Evolutionary conservation across 2,329 filamentous ascomycete genomes (phyloP), one percentile per base, ranked within the genome.

Genomic region (Diaporthe destruens): DNA sequence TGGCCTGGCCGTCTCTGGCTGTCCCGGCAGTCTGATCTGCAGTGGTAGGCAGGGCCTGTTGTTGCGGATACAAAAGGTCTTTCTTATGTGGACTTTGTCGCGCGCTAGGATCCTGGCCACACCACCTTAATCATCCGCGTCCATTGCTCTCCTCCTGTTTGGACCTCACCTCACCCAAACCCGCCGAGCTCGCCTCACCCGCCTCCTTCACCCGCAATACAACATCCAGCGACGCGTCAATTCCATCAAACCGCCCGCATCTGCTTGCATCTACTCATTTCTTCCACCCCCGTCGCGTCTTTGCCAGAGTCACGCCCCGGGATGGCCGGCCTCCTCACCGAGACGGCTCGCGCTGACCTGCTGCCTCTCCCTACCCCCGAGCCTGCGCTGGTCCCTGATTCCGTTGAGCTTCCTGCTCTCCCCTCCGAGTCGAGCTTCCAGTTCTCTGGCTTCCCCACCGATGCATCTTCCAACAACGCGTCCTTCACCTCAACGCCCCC

Each of bases 401-500:
- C 54, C 11, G 51, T 72, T 20, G 70, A 68, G 70, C 63, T 68
- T 42, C 71, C 71, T 70, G 76, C 59, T 65, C 75, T 75, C 3
- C 59, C 69, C 25, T 65, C 76, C 32, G 78, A 78, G 53, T 74
- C 77, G 20, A 79, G 77, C 76, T 80, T 72, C 67, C 71, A 72
- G 8, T 72, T 80, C 71, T 75, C 77, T n/a, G 76, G 74, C 66
- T 74, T 76, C 14, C 76, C 79, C 12, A 79, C 79, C 51, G 80
- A 81, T 71, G 70, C 76, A 44, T 78, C 76, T 25, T 80, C 79
- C 11, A 77, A 78, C 73, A 74, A 72, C 71, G 78, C 76, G 68
- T 80, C 79, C 1, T 44, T 78, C 54, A 79, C 75, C 67, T 79
- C 79, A 5, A 81, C 80, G 4, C 80, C 80, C n/a, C 80, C 79